Percentiles rank a stretch among this genome's conserved stretches.
These are phyloP conservation scores for Papilionanthe hybrid DNA, from an alignment of 116 monocot genomes.

Conservation along the genomic window DNA sequence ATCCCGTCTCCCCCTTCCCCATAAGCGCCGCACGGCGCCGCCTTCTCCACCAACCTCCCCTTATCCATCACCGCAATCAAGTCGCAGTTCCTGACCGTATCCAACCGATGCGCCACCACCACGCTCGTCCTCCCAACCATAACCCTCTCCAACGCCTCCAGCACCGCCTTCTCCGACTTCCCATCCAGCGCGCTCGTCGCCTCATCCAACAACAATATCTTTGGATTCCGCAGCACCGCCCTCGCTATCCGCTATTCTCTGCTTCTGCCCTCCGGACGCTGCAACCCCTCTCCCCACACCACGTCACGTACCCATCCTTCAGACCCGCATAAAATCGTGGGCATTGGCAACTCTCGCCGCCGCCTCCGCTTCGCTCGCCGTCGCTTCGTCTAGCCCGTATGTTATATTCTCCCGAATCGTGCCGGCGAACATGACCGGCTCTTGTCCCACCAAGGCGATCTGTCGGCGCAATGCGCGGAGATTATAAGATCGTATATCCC, in stretches of 20 bases:
- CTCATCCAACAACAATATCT: constrained; percentile 42
- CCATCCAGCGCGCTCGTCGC: constrained; percentile 55
- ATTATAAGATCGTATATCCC: constrained; percentile 43
- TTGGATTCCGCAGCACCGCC: constrained; percentile 43
- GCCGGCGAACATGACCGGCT: constrained; percentile 22
- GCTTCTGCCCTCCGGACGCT: constrained; percentile 56
- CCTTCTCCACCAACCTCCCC: constrained; percentile 42
- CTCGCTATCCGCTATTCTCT: constrained; percentile 48
- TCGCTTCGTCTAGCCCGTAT: constrained; percentile 8
- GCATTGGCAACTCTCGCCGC: constrained; percentile 48
- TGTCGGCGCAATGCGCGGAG: constrained; percentile 47
- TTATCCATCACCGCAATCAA: constrained; percentile 43
- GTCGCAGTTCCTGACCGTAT: constrained; percentile 35
- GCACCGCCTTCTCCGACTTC: constrained; percentile 51
- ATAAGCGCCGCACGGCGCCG: constrained; percentile 32
- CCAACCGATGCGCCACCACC: constrained; percentile 47
- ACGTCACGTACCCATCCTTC: constrained; percentile 43
- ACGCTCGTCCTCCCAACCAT: constrained; percentile 50
- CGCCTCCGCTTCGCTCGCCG: constrained; percentile 22
- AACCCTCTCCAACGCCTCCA: constrained; percentile 47
- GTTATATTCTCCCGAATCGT: constrained; percentile 22
- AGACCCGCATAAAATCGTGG: constrained; percentile 46
- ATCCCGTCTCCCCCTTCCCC: constrained; percentile 22
- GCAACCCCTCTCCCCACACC: constrained; percentile 42
- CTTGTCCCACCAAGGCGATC: constrained; percentile 68